phyloP scores from a whole-genome alignment of 345 rosid genomes.

The Euphorbia tirucalli region DNA sequence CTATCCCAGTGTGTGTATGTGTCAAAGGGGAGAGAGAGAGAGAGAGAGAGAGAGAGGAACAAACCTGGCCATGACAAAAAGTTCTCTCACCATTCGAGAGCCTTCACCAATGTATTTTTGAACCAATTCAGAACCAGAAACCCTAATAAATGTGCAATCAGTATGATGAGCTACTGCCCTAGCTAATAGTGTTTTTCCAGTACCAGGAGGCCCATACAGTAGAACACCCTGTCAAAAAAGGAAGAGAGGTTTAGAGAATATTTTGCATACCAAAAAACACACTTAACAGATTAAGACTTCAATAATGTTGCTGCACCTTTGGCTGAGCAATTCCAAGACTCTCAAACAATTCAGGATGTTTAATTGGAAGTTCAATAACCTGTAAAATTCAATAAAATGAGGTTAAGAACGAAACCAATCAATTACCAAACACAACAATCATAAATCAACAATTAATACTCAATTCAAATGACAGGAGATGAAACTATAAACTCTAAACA shows the following conservation, averaged over 20 bases:
- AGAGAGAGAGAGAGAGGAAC: slow-evolving; percentile 16
- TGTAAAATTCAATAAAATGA: slow-evolving; percentile 25
- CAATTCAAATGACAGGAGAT: background rate
- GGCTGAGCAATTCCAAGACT: slow-evolving; percentile 99
- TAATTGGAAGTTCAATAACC: slow-evolving; percentile 99
- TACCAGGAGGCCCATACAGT: slow-evolving; percentile 98
- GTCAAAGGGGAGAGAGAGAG: background rate
- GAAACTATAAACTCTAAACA: background rate
- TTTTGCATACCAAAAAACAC: background rate
- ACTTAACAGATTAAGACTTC: background rate
- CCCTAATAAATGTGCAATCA: slow-evolving; percentile 99
- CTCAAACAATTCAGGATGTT: slow-evolving; percentile 97
- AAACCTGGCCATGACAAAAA: slow-evolving; percentile 98
- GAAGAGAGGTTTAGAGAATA: background rate
- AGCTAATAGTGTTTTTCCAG: slow-evolving; percentile 95
- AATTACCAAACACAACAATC: background rate
- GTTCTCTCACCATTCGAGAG: slow-evolving; percentile 98
- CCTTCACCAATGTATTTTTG: slow-evolving; percentile 99
- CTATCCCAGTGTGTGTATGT: too few relatives aligned
- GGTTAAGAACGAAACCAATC: slow-evolving; percentile 9
- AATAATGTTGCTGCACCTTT: slow-evolving; percentile 48
- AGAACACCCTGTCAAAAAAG: slow-evolving; percentile 67
- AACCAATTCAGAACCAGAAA: slow-evolving; percentile 94
- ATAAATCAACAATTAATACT: slow-evolving; percentile 3
- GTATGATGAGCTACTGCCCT: slow-evolving; percentile 99